These are phyloP conservation scores for Hirsutella thompsonii DNA, from an alignment of 2,329 filamentous ascomycete species.

Conservation along the genomic window DNA sequence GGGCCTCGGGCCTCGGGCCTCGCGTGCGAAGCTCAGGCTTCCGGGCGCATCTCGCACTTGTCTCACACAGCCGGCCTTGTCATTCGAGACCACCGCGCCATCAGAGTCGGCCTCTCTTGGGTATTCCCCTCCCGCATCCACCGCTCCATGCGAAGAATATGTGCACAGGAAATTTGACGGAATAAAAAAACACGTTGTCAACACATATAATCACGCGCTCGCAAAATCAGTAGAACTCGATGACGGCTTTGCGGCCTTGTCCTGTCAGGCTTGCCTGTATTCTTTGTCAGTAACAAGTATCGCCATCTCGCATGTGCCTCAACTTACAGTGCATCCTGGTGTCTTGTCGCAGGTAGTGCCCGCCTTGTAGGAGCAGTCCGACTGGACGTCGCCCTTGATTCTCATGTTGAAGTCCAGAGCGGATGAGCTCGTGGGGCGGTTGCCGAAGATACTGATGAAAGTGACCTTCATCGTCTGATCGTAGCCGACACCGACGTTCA, in stretches of 20 bases:
- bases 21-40: no score
- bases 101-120: neutral
- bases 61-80: neutral
- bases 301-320: neutral
- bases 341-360: conserved; percentile 45
- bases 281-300: neutral
- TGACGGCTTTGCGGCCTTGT: neutral
- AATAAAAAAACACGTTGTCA: neutral
- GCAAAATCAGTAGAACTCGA: neutral
- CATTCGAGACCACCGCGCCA: neutral
- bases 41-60: no score
- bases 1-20: no score
- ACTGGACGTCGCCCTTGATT: conserved; percentile 51
- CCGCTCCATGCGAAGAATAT: neutral
- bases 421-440: conserved; percentile 53
- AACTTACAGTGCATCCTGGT: conserved; percentile 71
- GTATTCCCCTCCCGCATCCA: neutral
- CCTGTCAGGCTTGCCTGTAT: neutral
- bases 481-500: conserved; percentile 72
- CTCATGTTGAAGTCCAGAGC: conserved; percentile 68
- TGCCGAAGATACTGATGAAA: conserved; percentile 77
- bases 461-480: conserved; percentile 49
- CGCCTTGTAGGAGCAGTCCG: conserved; percentile 50
- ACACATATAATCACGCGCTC: neutral
- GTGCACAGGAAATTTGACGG: neutral